Evolutionary conservation across 1,284 basidiomycete genomes (phyloP).

Genomic region (Tilletia horrida): DNA sequence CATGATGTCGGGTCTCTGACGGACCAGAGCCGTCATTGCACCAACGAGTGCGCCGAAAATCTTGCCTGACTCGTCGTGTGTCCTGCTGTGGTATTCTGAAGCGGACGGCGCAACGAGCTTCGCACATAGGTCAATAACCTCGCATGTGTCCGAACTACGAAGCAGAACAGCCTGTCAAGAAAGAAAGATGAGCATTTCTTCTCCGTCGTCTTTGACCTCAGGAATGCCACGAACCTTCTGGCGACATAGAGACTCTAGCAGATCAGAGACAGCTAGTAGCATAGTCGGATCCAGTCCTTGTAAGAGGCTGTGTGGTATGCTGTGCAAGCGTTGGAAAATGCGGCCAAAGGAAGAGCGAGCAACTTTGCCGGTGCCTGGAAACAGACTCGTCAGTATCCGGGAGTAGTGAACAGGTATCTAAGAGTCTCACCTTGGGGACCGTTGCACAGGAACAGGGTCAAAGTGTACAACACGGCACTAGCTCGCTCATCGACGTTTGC

Average conservation of each 20-base stretch:
- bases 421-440: conserved; percentile 1
- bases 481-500: background rate
- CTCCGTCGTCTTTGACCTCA: background rate
- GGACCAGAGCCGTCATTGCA: conserved; percentile 1
- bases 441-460: conserved; percentile 13
- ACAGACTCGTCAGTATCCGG: background rate
- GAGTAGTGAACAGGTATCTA: too few species aligned
- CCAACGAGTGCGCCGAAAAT: background rate
- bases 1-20: conserved; percentile 11
- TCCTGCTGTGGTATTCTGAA: background rate
- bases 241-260: background rate
- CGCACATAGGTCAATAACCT: background rate
- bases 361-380: background rate
- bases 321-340: background rate
- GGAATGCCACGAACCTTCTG: conserved; percentile 3
- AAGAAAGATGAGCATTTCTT: background rate
- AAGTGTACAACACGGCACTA: conserved; percentile 4
- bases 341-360: conserved; percentile 3
- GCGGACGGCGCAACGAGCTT: background rate
- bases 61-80: background rate
- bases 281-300: background rate
- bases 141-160: background rate
- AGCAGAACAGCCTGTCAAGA: background rate
- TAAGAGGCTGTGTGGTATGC: background rate
- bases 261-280: background rate